phyloP scores from a whole-genome alignment of 768 basidiomycete species.

The Panellus pusillus region DNA sequence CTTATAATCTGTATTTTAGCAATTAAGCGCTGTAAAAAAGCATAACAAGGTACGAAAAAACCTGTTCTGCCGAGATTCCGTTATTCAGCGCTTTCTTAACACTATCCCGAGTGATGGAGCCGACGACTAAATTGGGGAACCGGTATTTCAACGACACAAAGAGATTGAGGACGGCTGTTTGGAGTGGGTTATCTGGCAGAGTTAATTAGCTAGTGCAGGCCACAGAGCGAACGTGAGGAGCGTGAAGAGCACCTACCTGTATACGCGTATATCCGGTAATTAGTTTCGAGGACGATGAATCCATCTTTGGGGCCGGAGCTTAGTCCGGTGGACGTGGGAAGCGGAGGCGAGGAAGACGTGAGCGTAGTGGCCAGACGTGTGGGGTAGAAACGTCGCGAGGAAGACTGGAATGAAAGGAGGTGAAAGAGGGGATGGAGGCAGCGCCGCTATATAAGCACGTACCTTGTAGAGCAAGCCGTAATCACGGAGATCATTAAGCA shows the following conservation, averaged over 20 bases:
- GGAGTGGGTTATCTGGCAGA: constrained; percentile 83
- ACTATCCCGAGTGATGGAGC: constrained; percentile 91
- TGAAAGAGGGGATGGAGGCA: constrained; percentile 11
- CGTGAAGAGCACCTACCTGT: constrained; percentile 72
- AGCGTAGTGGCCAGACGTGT: constrained; percentile 93
- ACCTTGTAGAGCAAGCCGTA: constrained; percentile 91
- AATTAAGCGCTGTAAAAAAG: constrained; percentile 19
- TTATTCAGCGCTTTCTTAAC: constrained; percentile 92
- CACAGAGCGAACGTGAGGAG: constrained; percentile 24
- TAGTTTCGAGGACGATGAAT: constrained; percentile 96
- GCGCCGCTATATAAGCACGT: constrained; percentile 26
- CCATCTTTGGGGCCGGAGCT: constrained; percentile 70
- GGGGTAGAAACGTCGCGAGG: constrained; percentile 84
- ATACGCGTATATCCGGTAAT: constrained; percentile 97
- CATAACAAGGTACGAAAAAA: constrained; percentile 31
- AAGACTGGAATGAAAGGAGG: constrained; percentile 43
- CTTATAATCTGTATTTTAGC: constrained; percentile 75
- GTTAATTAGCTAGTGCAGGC: constrained; percentile 22
- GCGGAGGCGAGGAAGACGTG: constrained; percentile 84
- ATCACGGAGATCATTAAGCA: constrained; percentile 89
- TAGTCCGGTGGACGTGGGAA: constrained; percentile 63
- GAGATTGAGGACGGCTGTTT: constrained; percentile 92
- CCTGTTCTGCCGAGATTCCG: constrained; percentile 97
- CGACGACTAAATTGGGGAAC: constrained; percentile 96
- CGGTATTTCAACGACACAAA: constrained; percentile 92